phyloP scores from a whole-genome alignment of 2,329 filamentous ascomycete genomes.

The Fragosphaeria purpurea region DNA sequence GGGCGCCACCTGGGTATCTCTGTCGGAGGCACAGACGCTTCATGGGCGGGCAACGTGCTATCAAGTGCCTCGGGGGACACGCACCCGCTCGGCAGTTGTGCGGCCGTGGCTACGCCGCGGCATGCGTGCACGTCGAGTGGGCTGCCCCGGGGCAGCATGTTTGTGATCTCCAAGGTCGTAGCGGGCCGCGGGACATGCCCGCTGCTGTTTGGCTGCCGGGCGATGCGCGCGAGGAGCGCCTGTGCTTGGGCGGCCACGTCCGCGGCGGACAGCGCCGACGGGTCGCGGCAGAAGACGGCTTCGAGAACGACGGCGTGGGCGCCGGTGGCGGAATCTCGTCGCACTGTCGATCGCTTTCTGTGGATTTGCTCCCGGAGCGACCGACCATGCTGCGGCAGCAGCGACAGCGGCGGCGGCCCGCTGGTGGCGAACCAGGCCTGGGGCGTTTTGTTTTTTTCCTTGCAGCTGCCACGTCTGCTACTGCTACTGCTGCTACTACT shows the following conservation, averaged over 20 bases:
- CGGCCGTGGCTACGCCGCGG: conserved; percentile 4
- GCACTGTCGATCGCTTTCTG: background rate
- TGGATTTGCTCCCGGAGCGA: conserved; percentile 5
- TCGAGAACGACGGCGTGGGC: conserved; percentile 2
- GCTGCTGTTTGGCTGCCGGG: background rate
- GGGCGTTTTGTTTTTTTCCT: no score
- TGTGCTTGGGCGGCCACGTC: conserved; percentile 3
- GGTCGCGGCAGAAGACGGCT: conserved; percentile 11
- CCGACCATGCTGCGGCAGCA: conserved; percentile 10
- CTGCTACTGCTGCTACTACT: background rate
- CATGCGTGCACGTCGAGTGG: conserved; percentile 4
- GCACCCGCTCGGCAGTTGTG: background rate
- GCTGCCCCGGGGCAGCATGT: conserved; percentile 3
- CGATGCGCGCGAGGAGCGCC: conserved; percentile 1
- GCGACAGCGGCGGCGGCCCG: conserved; percentile 10
- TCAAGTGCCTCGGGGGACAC: no score
- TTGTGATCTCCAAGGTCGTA: background rate
- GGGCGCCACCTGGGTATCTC: background rate
- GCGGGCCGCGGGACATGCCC: conserved; percentile 1
- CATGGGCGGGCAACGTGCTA: background rate
- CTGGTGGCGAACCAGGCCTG: conserved; percentile 11
- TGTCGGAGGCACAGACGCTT: background rate
- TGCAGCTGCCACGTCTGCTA: background rate
- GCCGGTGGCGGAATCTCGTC: background rate
- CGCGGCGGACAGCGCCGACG: background rate